Percentiles rank a stretch among this genome's conserved stretches.
These are phyloP conservation scores for Talaromyces sp. DNA, from an alignment of 2,329 filamentous ascomycete genomes.

Conservation along the genomic window DNA sequence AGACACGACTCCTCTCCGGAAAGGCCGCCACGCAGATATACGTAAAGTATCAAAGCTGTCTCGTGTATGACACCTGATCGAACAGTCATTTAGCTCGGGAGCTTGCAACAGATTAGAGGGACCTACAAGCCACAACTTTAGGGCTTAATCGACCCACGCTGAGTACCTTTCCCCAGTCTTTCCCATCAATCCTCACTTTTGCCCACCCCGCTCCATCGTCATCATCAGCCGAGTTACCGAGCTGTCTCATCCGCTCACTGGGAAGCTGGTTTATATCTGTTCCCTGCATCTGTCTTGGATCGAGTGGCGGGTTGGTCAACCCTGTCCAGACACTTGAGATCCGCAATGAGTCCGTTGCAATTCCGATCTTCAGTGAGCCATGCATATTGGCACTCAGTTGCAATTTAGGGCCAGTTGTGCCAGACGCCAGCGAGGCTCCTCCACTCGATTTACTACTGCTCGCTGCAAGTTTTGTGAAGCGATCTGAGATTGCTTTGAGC, in stretches of 20 bases:
- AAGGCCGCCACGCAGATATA: constrained; percentile 43
- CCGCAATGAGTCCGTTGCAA: constrained; percentile 77
- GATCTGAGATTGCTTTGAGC: constrained; percentile 88
- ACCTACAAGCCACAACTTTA: constrained; percentile 81
- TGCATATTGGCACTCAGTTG: constrained; percentile 94
- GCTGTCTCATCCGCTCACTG: constrained; percentile 68
- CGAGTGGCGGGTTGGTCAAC: constrained; percentile 81
- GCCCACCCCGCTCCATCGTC: constrained; percentile 82
- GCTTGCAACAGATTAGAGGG: neutral
- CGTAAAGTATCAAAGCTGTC: constrained; percentile 45
- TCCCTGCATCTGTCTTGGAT: constrained; percentile 69
- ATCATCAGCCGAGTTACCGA: constrained; percentile 51
- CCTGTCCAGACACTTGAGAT: constrained; percentile 84
- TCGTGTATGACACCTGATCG: constrained; percentile 44
- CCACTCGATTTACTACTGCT: constrained; percentile 36
- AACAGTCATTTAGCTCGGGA: neutral
- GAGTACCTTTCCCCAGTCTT: constrained; percentile 91
- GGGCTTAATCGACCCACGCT: constrained; percentile 87
- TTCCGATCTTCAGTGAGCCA: constrained; percentile 73
- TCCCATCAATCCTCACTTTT: constrained; percentile 83
- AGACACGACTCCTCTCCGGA: constrained; percentile 45
- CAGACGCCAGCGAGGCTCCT: constrained; percentile 25
- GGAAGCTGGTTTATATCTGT: constrained; percentile 70
- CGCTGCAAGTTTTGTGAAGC: constrained; percentile 80
- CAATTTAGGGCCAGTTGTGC: constrained; percentile 57